Evolutionary conservation across 2,329 filamentous ascomycete species (phyloP).

Genomic region (Cordyceps farinosa): DNA sequence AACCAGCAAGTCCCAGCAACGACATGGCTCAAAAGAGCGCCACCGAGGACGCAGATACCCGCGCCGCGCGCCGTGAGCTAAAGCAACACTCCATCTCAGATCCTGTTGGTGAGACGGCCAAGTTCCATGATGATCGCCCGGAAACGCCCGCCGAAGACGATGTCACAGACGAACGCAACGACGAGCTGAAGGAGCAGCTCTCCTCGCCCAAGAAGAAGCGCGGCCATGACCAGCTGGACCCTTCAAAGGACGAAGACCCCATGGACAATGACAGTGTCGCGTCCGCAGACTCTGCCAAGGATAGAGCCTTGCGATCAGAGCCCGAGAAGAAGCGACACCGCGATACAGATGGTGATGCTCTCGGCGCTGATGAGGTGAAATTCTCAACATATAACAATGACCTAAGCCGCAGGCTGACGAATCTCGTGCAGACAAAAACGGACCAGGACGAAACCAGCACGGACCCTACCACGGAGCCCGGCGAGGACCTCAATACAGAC

Average conservation of each 20-base stretch:
- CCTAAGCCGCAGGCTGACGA: slow-evolving; percentile 13
- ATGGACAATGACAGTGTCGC: slow-evolving; percentile 42
- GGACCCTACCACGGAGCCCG: not conserved
- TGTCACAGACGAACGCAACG: slow-evolving; percentile 29
- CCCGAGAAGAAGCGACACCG: slow-evolving; percentile 64
- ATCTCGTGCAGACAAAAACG: slow-evolving; percentile 6
- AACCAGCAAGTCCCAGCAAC: slow-evolving; percentile 39
- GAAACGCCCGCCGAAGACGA: slow-evolving; percentile 37
- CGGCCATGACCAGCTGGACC: slow-evolving; percentile 56
- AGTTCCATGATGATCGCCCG: slow-evolving; percentile 25
- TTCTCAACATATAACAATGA: slow-evolving; percentile 1
- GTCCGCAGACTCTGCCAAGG: slow-evolving; percentile 44
- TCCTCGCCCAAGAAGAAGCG: slow-evolving; percentile 66
- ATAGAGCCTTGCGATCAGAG: slow-evolving; percentile 46
- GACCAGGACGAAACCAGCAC: slow-evolving; percentile 1
- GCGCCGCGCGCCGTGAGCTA: slow-evolving; percentile 60
- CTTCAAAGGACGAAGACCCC: slow-evolving; percentile 39
- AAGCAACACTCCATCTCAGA: slow-evolving; percentile 63
- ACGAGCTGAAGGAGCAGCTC: slow-evolving; percentile 45
- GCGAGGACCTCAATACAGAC: not conserved
- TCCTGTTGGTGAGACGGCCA: slow-evolving; percentile 25
- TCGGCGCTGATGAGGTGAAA: slow-evolving; percentile 1
- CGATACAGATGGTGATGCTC: slow-evolving; percentile 42
- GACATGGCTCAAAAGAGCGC: slow-evolving; percentile 27
- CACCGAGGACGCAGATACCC: slow-evolving; percentile 60